Evolutionary conservation across 2,329 filamentous ascomycete genomes (phyloP).

Genomic region (Sporothrix brunneoviolacea): DNA sequence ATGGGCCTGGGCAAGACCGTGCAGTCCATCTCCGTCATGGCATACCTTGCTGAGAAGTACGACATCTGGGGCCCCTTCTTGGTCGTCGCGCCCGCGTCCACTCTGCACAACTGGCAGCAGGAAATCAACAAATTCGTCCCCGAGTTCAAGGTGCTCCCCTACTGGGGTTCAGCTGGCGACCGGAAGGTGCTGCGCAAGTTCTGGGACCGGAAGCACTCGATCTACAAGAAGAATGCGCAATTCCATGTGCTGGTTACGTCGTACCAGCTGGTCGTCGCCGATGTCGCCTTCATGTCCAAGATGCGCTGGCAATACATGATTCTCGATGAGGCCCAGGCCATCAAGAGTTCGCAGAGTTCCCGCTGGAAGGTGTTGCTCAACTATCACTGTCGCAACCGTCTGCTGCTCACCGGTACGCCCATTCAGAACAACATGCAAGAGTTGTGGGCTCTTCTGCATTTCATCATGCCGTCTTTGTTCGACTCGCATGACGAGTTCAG

Average conservation of each 20-base stretch:
- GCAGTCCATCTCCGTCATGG: slow-evolving; percentile 98
- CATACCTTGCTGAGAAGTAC: slow-evolving; percentile 92
- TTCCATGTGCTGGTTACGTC: slow-evolving; percentile 97
- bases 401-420: slow-evolving; percentile 89
- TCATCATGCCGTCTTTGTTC: slow-evolving; percentile 99
- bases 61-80: slow-evolving; percentile 98
- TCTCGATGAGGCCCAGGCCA: slow-evolving; percentile 94
- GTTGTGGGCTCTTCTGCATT: slow-evolving; percentile 93
- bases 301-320: slow-evolving; percentile 99
- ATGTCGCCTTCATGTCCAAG: slow-evolving; percentile 97
- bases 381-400: slow-evolving; percentile 91
- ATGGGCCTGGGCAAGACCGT: slow-evolving; percentile 99
- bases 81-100: slow-evolving; percentile 92
- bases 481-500: slow-evolving; percentile 90
- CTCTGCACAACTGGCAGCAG: slow-evolving; percentile 98
- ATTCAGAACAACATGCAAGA: slow-evolving; percentile 99
- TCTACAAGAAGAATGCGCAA: slow-evolving; percentile 84
- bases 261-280: slow-evolving; percentile 93
- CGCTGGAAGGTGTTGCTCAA: slow-evolving; percentile 92
- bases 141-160: slow-evolving; percentile 87
- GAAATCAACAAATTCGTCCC: slow-evolving; percentile 95
- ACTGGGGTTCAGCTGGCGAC: slow-evolving; percentile 93
- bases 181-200: slow-evolving; percentile 96
- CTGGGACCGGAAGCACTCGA: slow-evolving; percentile 97
- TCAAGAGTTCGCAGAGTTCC: slow-evolving; percentile 95